These are phyloP conservation scores for Chrysanthemum lavandulifolium DNA, from an alignment of 129 eudicot genomes.

Conservation along the genomic window DNA sequence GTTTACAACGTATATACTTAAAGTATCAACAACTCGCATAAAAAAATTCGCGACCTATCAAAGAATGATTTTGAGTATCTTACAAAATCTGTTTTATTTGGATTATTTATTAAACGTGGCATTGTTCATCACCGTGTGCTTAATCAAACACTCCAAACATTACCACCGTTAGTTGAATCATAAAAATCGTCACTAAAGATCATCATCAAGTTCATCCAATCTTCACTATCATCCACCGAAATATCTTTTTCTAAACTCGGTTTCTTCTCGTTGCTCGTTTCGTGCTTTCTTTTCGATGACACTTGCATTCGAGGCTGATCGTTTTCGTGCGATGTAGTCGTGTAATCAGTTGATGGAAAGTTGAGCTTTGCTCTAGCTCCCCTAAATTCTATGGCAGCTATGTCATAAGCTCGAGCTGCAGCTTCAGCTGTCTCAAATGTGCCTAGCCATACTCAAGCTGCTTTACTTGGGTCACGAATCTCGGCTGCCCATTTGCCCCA, in stretches of 20 bases:
- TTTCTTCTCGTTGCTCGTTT: background rate
- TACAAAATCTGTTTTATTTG: background rate
- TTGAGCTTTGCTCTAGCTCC: conserved; percentile 60
- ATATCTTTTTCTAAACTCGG: background rate
- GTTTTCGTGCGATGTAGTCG: background rate
- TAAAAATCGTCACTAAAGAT: no score
- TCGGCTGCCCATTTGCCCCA: conserved; percentile 84
- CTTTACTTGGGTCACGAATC: conserved; percentile 63
- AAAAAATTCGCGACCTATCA: no score
- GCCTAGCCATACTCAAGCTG: conserved; percentile 73
- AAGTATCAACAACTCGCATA: no score
- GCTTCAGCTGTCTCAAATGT: conserved; percentile 20
- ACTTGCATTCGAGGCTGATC: background rate
- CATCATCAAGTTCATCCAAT: background rate
- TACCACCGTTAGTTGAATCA: no score
- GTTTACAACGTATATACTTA: no score
- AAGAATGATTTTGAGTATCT: background rate
- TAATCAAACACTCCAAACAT: no score
- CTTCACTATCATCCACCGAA: conserved; percentile 35
- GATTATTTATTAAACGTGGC: background rate
- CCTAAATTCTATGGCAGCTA: conserved; percentile 57
- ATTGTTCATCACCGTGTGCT: background rate
- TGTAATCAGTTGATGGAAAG: conserved; percentile 44
- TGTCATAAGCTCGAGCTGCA: conserved; percentile 68
- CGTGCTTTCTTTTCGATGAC: background rate